A percentile compares a stretch with the other conserved stretches of the same genome.
phyloP scores from a whole-genome alignment of 768 basidiomycete species.

The Pleurotus cornucopiae region DNA sequence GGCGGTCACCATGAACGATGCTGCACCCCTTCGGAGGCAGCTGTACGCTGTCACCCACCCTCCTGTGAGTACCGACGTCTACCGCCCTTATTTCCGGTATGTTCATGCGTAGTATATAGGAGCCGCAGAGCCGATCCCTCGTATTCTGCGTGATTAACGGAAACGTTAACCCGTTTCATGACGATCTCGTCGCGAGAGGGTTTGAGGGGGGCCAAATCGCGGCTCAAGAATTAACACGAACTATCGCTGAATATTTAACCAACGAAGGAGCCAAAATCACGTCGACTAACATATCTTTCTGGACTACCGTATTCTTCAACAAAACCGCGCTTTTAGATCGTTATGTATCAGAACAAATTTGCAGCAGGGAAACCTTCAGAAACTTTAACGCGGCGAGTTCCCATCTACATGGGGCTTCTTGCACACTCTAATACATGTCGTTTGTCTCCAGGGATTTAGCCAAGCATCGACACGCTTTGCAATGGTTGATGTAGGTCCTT shows the following conservation, averaged over 20 bases:
- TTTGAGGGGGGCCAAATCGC: constrained; percentile 61
- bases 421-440: constrained; percentile 1
- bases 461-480: constrained; percentile 70
- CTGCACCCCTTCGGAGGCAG: constrained; percentile 61
- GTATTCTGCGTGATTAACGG: constrained; percentile 76
- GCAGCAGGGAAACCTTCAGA: constrained; percentile 62
- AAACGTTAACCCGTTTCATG: constrained; percentile 63
- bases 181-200: constrained; percentile 55
- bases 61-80: constrained; percentile 35
- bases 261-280: constrained; percentile 52
- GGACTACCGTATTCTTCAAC: constrained; percentile 72
- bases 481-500: constrained; percentile 64
- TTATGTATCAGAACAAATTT: constrained; percentile 49
- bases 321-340: constrained; percentile 48
- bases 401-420: not conserved
- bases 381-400: constrained; percentile 52
- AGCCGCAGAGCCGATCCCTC: constrained; percentile 53
- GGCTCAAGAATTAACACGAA: constrained; percentile 63
- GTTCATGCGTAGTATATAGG: constrained; percentile 7
- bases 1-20: constrained; percentile 63
- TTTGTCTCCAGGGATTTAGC: constrained; percentile 52
- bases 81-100: too few relatives aligned
- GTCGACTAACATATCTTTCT: constrained; percentile 66
- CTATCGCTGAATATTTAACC: constrained; percentile 64
- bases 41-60: constrained; percentile 29